Evolutionary conservation across 352 stramenopile genomes (phyloP).

Genomic region (Globisporangium spinosum): DNA sequence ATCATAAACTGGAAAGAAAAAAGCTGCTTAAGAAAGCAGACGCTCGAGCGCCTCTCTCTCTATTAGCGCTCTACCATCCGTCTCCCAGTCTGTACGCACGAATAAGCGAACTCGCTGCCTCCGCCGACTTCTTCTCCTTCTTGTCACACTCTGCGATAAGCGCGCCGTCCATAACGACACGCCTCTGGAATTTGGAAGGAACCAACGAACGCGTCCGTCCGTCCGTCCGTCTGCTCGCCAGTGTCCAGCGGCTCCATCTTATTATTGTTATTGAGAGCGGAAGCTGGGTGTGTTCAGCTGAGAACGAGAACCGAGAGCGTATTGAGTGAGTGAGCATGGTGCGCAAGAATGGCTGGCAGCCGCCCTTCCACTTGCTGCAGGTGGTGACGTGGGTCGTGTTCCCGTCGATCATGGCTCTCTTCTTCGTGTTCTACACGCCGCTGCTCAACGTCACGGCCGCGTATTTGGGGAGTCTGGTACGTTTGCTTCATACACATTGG

Average conservation of each 20-base stretch:
- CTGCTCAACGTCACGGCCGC: slow-evolving; percentile 46
- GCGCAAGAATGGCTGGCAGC: slow-evolving; percentile 78
- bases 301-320: background rate
- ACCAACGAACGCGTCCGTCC: background rate
- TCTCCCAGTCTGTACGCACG: background rate
- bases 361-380: slow-evolving; percentile 80
- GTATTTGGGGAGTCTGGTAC: slow-evolving; percentile 45
- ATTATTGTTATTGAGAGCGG: background rate
- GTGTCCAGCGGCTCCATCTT: background rate
- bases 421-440: slow-evolving; percentile 81
- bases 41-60: background rate
- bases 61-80: background rate
- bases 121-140: background rate
- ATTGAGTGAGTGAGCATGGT: slow-evolving; percentile 25
- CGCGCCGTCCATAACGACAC: slow-evolving; percentile 1
- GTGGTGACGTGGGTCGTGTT: slow-evolving; percentile 83
- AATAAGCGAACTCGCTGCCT: background rate
- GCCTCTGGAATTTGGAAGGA: slow-evolving; percentile 7
- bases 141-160: background rate
- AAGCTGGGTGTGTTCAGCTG: background rate
- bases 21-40: background rate
- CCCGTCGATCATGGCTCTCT: slow-evolving; percentile 70
- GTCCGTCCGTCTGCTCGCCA: background rate
- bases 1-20: slow-evolving; percentile 5
- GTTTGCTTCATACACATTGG: background rate